Evolutionary conservation across 305 asterid species (phyloP).

Genomic region (Rubia balearica): DNA sequence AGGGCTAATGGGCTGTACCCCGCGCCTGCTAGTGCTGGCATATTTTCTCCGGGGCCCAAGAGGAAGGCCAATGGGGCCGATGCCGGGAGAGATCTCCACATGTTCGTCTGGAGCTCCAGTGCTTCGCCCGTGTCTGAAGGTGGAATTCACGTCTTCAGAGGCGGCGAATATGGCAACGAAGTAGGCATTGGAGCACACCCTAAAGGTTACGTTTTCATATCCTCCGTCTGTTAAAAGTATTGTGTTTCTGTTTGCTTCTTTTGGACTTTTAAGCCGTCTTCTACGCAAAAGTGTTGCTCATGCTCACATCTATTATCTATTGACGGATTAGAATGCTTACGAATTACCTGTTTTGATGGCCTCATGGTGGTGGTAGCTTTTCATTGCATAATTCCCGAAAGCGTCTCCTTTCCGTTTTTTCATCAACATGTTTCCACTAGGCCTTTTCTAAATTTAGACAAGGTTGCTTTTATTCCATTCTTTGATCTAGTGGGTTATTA

Average conservation of each 20-base stretch:
- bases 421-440: slow-evolving; percentile 9
- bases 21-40: slow-evolving; percentile 62
- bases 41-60: slow-evolving; percentile 59
- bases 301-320: slow-evolving; percentile 13
- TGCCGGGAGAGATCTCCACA: slow-evolving; percentile 41
- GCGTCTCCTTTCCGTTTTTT: slow-evolving; percentile 39
- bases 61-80: slow-evolving; percentile 35
- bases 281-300: slow-evolving; percentile 38
- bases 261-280: slow-evolving; percentile 23
- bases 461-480: neutral
- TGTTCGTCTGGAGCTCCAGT: slow-evolving; percentile 53
- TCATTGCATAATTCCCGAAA: slow-evolving; percentile 28
- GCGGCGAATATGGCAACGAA: slow-evolving; percentile 63
- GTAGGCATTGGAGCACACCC: slow-evolving; percentile 67
- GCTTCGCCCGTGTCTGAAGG: slow-evolving; percentile 80
- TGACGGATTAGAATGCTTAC: slow-evolving; percentile 11
- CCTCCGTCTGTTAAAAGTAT: too few relatives aligned
- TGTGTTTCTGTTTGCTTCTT: slow-evolving; percentile 2
- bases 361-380: slow-evolving; percentile 12
- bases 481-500: neutral
- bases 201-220: slow-evolving; percentile 42
- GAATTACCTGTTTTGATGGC: slow-evolving; percentile 23
- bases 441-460: neutral
- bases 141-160: slow-evolving; percentile 85
- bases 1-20: slow-evolving; percentile 60